Conservation (phyloP, 805 yeast species). For the Lachancea mirantina region DNA sequence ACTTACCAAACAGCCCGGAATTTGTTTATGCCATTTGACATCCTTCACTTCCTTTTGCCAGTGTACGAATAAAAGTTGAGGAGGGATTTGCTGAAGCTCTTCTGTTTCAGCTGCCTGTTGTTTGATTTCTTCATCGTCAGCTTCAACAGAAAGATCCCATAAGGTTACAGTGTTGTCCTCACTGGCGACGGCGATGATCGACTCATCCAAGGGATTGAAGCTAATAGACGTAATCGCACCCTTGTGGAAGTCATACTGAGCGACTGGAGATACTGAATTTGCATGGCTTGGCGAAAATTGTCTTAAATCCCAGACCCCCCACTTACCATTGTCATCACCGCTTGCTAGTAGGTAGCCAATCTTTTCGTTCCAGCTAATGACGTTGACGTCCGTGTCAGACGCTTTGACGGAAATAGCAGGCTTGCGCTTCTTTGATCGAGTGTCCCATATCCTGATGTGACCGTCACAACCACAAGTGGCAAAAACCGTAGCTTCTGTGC, state of each 20-base stretch:
- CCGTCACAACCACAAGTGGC: constrained; percentile 96
- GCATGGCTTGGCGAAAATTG: constrained; percentile 52
- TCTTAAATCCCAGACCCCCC: constrained; percentile 98
- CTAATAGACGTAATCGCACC: constrained; percentile 88
- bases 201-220: constrained; percentile 92
- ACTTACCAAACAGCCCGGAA: constrained; percentile 90
- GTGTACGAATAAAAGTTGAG: constrained; percentile 91
- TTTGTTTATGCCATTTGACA: constrained; percentile 95
- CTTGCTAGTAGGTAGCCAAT: constrained; percentile 83
- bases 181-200: constrained; percentile 89
- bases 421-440: constrained; percentile 83
- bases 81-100: constrained; percentile 86
- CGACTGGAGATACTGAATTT: constrained; percentile 63
- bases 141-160: constrained; percentile 98
- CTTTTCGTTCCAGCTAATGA: constrained; percentile 89
- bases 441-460: constrained; percentile 90
- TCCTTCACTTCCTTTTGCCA: constrained; percentile 98
- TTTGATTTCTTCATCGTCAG: constrained; percentile 93
- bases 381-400: constrained; percentile 79
- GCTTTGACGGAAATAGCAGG: constrained; percentile 85
- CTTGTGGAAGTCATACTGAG: constrained; percentile 91
- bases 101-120: constrained; percentile 71
- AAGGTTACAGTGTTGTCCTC: constrained; percentile 95
- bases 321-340: constrained; percentile 94
- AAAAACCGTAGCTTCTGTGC: constrained; percentile 84